A percentile compares a stretch with the other conserved stretches of the same genome.
Conservation (phyloP, 176 grass and related monocot genomes). For the Alopecurus myosuroides region DNA sequence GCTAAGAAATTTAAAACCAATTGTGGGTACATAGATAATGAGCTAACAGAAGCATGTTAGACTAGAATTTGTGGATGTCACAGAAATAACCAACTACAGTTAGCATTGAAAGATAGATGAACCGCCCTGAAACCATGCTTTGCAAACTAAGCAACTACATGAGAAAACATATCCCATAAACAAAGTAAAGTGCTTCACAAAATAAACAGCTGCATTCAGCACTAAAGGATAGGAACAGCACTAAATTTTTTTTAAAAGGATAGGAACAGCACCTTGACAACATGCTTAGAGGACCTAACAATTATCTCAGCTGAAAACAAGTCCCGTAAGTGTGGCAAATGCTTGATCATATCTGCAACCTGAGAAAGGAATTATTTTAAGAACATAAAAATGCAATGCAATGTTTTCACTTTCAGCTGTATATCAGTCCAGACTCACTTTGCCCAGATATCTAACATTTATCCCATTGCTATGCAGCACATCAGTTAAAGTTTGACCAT, state of each 20-base stretch:
- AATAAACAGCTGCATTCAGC: not conserved
- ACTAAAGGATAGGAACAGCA: constrained; percentile 29
- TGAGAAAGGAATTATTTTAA: constrained; percentile 42
- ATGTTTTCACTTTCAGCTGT: constrained; percentile 10
- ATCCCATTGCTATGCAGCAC: constrained; percentile 83
- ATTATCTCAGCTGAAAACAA: constrained; percentile 77
- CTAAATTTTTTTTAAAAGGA: no score
- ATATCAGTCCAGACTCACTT: constrained; percentile 53
- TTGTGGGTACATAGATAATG: not conserved
- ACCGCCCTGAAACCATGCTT: not conserved
- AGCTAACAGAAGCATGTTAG: not conserved
- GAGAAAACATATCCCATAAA: not conserved
- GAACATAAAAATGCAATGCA: not conserved
- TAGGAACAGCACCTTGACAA: constrained; percentile 65
- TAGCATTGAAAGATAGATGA: not conserved
- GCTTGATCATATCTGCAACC: constrained; percentile 77
- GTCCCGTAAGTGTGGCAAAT: constrained; percentile 78
- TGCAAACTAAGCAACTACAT: not conserved
- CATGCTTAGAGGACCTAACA: constrained; percentile 91
- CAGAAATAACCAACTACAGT: not conserved
- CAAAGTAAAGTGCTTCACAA: not conserved
- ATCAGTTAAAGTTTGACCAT: constrained; percentile 89
- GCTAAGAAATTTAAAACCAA: not conserved
- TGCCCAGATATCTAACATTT: constrained; percentile 93
- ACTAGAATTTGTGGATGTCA: not conserved